Conservation (phyloP, 2,329 filamentous ascomycete genomes). For the Clarireedia paspali region DNA sequence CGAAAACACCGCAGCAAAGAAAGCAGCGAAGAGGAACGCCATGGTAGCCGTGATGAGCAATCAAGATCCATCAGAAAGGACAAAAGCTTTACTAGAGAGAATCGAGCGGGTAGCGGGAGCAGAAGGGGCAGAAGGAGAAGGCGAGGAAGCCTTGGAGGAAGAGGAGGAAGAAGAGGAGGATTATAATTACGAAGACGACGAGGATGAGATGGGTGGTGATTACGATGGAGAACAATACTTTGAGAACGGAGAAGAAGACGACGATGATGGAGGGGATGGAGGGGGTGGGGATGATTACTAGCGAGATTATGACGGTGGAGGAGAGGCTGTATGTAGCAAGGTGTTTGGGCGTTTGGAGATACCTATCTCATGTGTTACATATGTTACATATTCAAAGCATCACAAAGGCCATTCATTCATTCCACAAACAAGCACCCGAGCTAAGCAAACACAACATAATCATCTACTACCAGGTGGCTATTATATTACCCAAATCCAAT, state of each 20-base stretch:
- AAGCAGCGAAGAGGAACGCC: conserved; percentile 25
- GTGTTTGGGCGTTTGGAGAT: background rate
- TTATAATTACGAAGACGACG: conserved; percentile 47
- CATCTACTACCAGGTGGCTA: too few species aligned
- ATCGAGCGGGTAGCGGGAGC: conserved; percentile 17
- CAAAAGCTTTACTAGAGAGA: conserved; percentile 19
- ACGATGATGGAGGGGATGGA: conserved; percentile 44
- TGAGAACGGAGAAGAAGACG: conserved; percentile 48
- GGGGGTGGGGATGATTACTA: conserved; percentile 19
- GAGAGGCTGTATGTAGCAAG: background rate
- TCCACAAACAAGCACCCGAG: too few species aligned
- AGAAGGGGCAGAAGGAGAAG: conserved; percentile 34
- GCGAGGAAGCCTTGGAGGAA: conserved; percentile 35
- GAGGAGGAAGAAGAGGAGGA: conserved; percentile 31
- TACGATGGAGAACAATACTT: conserved; percentile 61
- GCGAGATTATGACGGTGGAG: too few species aligned
- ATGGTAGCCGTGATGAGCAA: conserved; percentile 20
- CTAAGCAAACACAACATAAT: too few species aligned
- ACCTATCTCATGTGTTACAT: background rate
- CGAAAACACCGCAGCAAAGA: conserved; percentile 25
- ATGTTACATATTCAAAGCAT: too few species aligned
- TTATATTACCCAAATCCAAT: too few species aligned
- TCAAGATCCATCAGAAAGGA: conserved; percentile 24
- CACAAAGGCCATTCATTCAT: too few species aligned
- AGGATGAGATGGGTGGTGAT: conserved; percentile 52